Conservation (phyloP, 805 yeast species). For the Grigorovia jiainica region DNA sequence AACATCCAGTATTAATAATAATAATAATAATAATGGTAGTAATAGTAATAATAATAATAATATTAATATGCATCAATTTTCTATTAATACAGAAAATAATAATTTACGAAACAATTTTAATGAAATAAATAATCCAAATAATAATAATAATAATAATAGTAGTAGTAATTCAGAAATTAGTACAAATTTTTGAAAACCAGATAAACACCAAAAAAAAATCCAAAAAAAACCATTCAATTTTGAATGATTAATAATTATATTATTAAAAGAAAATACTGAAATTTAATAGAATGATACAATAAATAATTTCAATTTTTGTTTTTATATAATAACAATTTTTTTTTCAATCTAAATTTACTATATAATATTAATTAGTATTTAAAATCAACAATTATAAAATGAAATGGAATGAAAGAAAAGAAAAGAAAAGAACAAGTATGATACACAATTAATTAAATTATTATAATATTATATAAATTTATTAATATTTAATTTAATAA, state of each 20-base stretch:
- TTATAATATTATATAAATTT: neutral
- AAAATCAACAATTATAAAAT: too few species aligned
- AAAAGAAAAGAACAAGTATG: too few species aligned
- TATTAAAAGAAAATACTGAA: too few species aligned
- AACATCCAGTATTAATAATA: neutral
- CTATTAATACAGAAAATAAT: neutral
- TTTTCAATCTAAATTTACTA: too few species aligned
- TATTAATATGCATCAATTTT: neutral
- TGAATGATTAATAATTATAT: too few species aligned
- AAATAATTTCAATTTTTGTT: too few species aligned
- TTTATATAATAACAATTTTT: too few species aligned
- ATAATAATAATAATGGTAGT: neutral
- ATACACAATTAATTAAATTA: too few species aligned
- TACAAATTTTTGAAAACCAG: neutral
- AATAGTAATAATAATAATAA: neutral
- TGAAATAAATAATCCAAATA: neutral
- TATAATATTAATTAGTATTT: too few species aligned
- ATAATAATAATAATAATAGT: neutral
- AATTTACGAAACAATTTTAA: neutral
- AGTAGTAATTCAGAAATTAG: neutral
- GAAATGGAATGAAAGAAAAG: too few species aligned
- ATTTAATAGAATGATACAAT: too few species aligned
- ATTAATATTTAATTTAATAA: constrained; percentile 12
- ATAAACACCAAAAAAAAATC: neutral
- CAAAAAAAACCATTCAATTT: too few species aligned